Evolutionary conservation across 768 basidiomycete genomes (phyloP).

Genomic region (Mycena alexandri): DNA sequence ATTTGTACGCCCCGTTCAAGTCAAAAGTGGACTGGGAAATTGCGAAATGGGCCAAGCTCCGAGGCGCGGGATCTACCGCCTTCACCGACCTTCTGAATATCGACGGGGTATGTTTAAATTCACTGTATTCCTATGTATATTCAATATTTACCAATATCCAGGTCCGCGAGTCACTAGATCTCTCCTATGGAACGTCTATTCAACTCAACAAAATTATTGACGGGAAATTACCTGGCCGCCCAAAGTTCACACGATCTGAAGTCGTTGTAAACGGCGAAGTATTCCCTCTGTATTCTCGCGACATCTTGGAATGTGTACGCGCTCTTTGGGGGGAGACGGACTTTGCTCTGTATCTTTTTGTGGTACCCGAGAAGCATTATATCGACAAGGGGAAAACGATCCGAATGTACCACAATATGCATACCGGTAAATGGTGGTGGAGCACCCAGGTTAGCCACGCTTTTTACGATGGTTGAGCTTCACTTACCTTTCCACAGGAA

Average conservation of each 20-base stretch:
- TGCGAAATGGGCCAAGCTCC: constrained; percentile 53
- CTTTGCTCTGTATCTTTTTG: constrained; percentile 41
- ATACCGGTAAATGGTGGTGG: constrained; percentile 56
- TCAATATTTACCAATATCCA: constrained; percentile 44
- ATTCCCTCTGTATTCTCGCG: constrained; percentile 43
- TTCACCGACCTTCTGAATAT: constrained; percentile 54
- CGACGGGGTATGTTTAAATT: constrained; percentile 47
- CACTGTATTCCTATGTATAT: background rate
- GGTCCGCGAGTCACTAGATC: constrained; percentile 1
- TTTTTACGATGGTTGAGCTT: background rate
- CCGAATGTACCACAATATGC: constrained; percentile 47
- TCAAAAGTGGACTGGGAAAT: constrained; percentile 52
- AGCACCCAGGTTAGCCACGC: constrained; percentile 43
- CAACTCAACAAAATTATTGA: constrained; percentile 48
- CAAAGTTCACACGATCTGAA: constrained; percentile 34
- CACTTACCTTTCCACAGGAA: background rate
- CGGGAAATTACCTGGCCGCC: constrained; percentile 38
- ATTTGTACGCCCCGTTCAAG: constrained; percentile 35
- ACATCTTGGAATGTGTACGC: constrained; percentile 47
- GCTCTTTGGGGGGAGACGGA: constrained; percentile 47
- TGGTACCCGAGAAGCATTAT: constrained; percentile 48
- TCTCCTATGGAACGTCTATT: constrained; percentile 10
- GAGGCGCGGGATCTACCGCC: constrained; percentile 51
- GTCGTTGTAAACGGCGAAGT: constrained; percentile 41
- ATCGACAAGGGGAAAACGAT: constrained; percentile 36